Conservation (phyloP, 306 rosid species). For the Casuarina glauca region DNA sequence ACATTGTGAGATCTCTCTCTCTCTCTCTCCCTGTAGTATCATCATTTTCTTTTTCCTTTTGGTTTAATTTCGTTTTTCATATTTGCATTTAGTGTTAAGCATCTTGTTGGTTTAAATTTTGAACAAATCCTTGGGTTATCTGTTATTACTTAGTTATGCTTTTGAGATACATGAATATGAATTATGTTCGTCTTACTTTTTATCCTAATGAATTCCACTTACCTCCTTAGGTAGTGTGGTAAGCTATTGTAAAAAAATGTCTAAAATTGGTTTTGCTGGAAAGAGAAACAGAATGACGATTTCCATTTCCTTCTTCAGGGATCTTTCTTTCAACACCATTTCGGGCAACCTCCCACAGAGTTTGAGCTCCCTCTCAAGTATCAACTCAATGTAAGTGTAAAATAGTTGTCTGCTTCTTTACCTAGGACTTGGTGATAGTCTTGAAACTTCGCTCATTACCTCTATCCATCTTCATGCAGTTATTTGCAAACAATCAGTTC, state of each 20-base stretch:
- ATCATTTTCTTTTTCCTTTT: background rate
- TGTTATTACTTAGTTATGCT: background rate
- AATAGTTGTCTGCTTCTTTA: constrained; percentile 6
- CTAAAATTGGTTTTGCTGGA: background rate
- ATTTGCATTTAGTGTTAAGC: background rate
- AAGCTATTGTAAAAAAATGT: background rate
- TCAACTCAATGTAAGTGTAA: constrained; percentile 58
- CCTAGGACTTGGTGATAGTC: constrained; percentile 22
- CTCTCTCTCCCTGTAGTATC: constrained; percentile 6
- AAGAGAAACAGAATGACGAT: constrained; percentile 11
- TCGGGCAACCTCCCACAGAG: constrained; percentile 80
- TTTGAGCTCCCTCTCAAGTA: constrained; percentile 75
- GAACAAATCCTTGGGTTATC: background rate
- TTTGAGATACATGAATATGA: background rate
- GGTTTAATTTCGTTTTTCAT: background rate
- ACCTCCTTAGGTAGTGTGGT: constrained; percentile 5
- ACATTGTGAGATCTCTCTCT: constrained; percentile 66
- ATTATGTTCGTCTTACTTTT: background rate
- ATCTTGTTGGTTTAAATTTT: background rate
- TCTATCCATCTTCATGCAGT: constrained; percentile 45
- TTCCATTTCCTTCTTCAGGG: constrained; percentile 63
- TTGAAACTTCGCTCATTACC: constrained; percentile 29
- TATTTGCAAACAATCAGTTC: constrained; percentile 83
- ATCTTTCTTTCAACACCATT: constrained; percentile 77
- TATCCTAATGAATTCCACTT: background rate